These are phyloP conservation scores for Dissophora ornata DNA, from an alignment of 192 early-diverging fungal species.

Conservation along the genomic window DNA sequence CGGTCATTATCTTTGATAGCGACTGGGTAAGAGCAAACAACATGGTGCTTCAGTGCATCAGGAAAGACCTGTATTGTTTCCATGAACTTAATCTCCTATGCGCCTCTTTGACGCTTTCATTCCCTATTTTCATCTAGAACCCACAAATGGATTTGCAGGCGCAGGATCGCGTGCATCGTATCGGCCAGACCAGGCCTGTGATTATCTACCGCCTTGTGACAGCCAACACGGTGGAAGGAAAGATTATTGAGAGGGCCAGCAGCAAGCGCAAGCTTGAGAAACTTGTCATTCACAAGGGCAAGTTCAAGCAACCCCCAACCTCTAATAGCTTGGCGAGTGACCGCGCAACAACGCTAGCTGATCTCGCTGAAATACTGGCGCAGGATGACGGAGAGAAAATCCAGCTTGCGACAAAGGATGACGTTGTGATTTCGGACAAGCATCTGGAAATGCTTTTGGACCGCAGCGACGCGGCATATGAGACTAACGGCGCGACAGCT, in stretches of 20 bases:
- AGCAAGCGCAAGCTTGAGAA: slow-evolving; percentile 92
- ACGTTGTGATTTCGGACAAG: slow-evolving; percentile 67
- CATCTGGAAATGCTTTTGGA: slow-evolving; percentile 68
- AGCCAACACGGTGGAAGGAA: slow-evolving; percentile 84
- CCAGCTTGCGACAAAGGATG: slow-evolving; percentile 65
- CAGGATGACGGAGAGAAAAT: slow-evolving; percentile 79
- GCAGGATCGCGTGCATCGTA: slow-evolving; percentile 95
- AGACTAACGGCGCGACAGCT: slow-evolving; percentile 5
- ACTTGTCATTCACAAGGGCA: slow-evolving; percentile 93
- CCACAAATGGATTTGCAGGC: slow-evolving; percentile 99
- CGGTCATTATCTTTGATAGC: slow-evolving; percentile 95
- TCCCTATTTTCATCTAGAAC: slow-evolving; percentile 66
- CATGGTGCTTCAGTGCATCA: too few relatives aligned
- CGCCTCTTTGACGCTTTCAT: too few relatives aligned
- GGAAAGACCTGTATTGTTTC: too few relatives aligned
- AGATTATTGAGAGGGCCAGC: slow-evolving; percentile 83
- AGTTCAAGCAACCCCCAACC: slow-evolving; percentile 70
- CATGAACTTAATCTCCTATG: too few relatives aligned
- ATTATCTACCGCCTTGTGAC: slow-evolving; percentile 91
- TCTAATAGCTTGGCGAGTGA: slow-evolving; percentile 13
- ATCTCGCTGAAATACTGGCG: slow-evolving; percentile 79
- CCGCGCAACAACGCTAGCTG: slow-evolving; percentile 64
- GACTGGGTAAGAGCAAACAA: slow-evolving; percentile 77
- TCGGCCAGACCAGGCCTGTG: slow-evolving; percentile 94
- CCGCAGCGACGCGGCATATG: slow-evolving; percentile 62